Conservation (phyloP, 2,329 filamentous ascomycete genomes). For the Ophiostoma tasmaniense region DNA sequence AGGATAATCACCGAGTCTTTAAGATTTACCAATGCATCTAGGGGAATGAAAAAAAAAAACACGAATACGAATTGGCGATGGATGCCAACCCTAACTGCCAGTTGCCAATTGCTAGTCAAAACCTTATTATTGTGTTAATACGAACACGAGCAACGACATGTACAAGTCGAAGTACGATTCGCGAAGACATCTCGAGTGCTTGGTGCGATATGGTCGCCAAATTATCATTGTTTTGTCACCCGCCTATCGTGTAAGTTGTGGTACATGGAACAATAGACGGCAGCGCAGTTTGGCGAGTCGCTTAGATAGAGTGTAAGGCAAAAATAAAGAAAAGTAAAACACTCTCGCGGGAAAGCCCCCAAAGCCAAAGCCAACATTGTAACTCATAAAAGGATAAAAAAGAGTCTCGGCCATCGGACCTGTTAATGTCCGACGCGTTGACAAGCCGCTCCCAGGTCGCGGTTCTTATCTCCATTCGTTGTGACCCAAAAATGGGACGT, state of each 20-base stretch:
- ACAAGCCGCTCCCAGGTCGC: not conserved
- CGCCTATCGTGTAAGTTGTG: not conserved
- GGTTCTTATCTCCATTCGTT: not conserved
- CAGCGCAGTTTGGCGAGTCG: not conserved
- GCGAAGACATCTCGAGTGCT: not conserved
- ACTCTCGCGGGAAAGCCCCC: not conserved
- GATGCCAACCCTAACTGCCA: not conserved
- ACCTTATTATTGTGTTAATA: not conserved
- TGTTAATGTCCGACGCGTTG: not conserved
- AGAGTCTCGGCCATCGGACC: not conserved
- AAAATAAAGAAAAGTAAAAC: not conserved
- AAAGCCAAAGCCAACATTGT: not conserved
- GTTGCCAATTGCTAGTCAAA: not conserved
- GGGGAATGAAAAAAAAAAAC: not conserved
- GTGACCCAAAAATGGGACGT: no score
- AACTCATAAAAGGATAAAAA: not conserved
- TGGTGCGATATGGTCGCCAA: not conserved
- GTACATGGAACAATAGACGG: not conserved
- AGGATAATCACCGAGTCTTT: not conserved
- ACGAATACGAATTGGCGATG: not conserved
- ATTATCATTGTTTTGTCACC: not conserved
- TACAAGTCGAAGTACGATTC: not conserved
- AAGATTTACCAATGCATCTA: not conserved
- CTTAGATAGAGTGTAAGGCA: not conserved
- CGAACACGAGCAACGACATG: constrained; percentile 1